Conservation (phyloP, 192 early-diverging fungal species). For the Spizellomyces sp. region DNA sequence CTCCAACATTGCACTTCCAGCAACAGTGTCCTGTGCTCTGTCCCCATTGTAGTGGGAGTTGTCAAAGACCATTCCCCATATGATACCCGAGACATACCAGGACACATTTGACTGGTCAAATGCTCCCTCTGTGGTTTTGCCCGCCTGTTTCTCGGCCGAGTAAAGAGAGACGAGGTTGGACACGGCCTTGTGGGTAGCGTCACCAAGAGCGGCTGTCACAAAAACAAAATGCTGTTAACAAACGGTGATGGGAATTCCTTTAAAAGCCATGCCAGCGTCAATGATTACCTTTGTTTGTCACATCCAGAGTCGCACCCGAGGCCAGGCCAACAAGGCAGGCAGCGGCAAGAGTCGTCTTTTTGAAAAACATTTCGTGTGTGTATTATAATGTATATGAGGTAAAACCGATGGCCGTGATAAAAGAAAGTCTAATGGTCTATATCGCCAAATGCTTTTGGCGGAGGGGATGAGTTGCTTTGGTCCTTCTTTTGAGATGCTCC, state of each 20-base stretch:
- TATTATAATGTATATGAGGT: too few species aligned
- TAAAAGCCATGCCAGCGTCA: neutral
- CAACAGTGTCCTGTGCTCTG: constrained; percentile 11
- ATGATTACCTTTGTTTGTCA: constrained; percentile 5
- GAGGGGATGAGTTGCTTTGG: too few species aligned
- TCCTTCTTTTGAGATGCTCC: too few species aligned
- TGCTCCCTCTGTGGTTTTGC: constrained; percentile 9
- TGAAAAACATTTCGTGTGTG: too few species aligned
- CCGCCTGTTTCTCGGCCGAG: constrained; percentile 2
- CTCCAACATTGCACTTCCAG: constrained; percentile 6
- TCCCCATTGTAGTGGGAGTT: constrained; percentile 25
- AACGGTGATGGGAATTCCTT: neutral
- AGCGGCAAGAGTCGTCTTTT: too few species aligned
- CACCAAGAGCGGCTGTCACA: constrained; percentile 21
- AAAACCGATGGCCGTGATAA: too few species aligned
- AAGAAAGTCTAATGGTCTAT: too few species aligned
- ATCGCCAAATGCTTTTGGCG: too few species aligned
- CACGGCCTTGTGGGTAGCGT: constrained; percentile 13
- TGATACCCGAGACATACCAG: constrained; percentile 36
- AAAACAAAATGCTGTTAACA: neutral
- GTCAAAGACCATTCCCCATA: constrained; percentile 32
- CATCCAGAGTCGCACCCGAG: constrained; percentile 9
- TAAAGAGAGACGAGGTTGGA: constrained; percentile 19
- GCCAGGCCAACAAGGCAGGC: neutral
- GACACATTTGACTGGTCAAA: constrained; percentile 22